Percentiles rank a stretch among this genome's conserved stretches.
Conservation (phyloP, 495 filamentous ascomycete species). For the Xylaria acuta region DNA sequence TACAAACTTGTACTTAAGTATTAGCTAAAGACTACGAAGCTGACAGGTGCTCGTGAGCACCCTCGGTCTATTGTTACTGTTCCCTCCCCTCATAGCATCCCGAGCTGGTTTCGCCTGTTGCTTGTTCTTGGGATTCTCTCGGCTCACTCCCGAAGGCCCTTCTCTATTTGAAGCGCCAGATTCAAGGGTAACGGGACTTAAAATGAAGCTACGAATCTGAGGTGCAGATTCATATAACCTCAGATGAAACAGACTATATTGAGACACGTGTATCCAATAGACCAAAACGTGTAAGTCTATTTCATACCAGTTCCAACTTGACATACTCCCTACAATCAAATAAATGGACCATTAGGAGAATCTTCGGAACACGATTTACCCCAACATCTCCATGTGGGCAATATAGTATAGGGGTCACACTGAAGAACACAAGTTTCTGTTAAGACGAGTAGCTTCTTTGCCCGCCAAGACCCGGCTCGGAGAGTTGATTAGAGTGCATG, state of each 20-base stretch:
- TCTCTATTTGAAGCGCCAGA: background rate
- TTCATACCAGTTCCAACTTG: background rate
- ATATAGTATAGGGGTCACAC: background rate
- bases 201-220: slow-evolving; percentile 6
- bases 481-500: slow-evolving; percentile 8
- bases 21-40: slow-evolving; percentile 25
- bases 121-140: background rate
- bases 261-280: slow-evolving; percentile 24
- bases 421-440: background rate
- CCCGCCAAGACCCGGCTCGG: background rate
- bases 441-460: background rate
- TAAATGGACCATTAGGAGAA: background rate
- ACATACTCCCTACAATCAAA: background rate
- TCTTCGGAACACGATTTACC: background rate
- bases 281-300: background rate
- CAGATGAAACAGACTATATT: slow-evolving; percentile 3
- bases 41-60: slow-evolving; percentile 14
- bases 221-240: slow-evolving; percentile 5
- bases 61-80: slow-evolving; percentile 5
- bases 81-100: background rate
- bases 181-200: background rate
- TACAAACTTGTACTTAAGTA: slow-evolving; percentile 22
- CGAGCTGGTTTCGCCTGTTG: background rate
- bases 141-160: background rate
- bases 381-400: background rate